phyloP scores from a whole-genome alignment of 1,284 basidiomycete species.

The Ganoderma resinaceum region DNA sequence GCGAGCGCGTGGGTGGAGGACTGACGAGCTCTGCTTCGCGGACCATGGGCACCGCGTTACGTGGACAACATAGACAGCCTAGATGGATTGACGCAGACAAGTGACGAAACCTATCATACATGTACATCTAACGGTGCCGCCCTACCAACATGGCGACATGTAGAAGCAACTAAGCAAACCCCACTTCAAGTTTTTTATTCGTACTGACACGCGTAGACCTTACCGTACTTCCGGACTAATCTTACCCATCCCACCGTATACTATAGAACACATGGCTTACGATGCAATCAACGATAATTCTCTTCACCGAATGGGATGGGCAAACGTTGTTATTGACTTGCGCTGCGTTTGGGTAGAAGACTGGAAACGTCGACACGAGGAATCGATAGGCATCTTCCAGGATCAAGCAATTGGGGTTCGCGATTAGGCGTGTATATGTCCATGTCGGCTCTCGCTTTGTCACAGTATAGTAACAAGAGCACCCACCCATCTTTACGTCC shows the following conservation, averaged over 20 bases:
- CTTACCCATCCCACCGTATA: constrained; percentile 1
- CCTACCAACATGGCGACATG: not conserved
- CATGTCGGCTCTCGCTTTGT: too few species aligned
- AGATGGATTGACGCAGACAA: not conserved
- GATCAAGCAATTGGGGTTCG: not conserved
- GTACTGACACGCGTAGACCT: not conserved
- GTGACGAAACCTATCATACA: not conserved
- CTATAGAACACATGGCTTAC: constrained; percentile 12
- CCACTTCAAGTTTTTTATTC: not conserved
- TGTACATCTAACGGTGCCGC: not conserved
- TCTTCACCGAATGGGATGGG: not conserved
- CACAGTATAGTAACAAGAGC: not conserved
- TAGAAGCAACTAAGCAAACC: not conserved
- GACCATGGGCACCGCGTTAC: constrained; percentile 39
- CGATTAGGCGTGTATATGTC: not conserved
- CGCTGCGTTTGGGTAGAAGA: not conserved
- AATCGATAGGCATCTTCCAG: constrained; percentile 8
- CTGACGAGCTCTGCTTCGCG: constrained; percentile 40
- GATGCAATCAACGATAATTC: constrained; percentile 12
- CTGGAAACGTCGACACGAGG: constrained; percentile 10
- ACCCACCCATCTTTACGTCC: constrained; percentile 13
- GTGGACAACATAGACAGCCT: constrained; percentile 30
- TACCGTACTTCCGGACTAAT: constrained; percentile 12
- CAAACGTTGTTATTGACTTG: not conserved
- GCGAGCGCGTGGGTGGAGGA: constrained; percentile 37